Base-by-base conservation (phyloP, 257 asterid species). In the Fraxinus quadrangulata region DNA sequence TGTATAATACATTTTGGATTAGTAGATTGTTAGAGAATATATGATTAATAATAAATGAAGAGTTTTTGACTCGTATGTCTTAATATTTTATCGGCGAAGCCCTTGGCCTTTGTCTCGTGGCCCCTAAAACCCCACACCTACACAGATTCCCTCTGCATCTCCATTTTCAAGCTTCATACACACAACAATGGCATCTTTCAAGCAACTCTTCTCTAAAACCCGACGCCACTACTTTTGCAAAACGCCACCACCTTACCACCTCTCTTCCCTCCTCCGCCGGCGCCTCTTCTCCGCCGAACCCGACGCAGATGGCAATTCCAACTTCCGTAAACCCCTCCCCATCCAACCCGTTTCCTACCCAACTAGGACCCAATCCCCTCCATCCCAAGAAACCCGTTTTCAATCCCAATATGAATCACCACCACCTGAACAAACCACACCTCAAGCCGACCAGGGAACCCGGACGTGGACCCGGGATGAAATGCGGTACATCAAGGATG, bases 341-440 rank as follows among this genome's bases (percentile, higher is more conserved):
- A 73, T 91, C 73, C 91, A 85, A 73, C 89, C 97, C 71, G 91
- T 91, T 73, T 88, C 97, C 30, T 92, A 94, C 79, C 75, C 91
- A 36, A 13, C 84, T 10, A 90, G 84, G 72, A 88, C 90, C 59
- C 85, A 77, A 74, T 81, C 90, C 56, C 86, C 89, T 3, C 81
- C 86, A 23, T 30, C 84, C 33, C 78, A 81, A 34, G 86, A 84
- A 36, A 73, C 70, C 54, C 76, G 39, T 13, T 26, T 56, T 42
- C 71, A 71, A 49, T 42, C 51, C 17, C 51, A 42, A 42, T 42
- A 17, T 17, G 17, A 45, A 45, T 13, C 51, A 28, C 77, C 73
- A 24, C 84, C 82, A 5, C 28, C 28, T 26, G 78, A 65, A 23
- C 82, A 54, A 77, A 26, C 45, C 45, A 59, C 79, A 9, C 36